Evolutionary conservation across 2,329 filamentous ascomycete genomes (phyloP).

Genomic region (Cladobotryum protrusum): DNA sequence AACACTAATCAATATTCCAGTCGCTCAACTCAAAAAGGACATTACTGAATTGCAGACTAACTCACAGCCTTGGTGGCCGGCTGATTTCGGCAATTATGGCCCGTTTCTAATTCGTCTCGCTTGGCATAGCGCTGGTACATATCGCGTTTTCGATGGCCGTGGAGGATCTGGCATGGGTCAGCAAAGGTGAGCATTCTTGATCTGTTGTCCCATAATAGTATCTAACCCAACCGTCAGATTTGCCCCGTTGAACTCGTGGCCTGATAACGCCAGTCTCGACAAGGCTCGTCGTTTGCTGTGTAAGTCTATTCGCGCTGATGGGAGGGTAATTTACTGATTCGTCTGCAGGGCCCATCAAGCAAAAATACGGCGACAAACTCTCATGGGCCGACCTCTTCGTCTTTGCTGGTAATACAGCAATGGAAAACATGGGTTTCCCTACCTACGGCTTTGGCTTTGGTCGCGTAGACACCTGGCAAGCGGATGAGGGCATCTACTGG

Average conservation of each 20-base stretch:
- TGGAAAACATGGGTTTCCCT: slow-evolving; percentile 69
- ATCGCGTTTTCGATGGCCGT: slow-evolving; percentile 66
- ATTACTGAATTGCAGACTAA: slow-evolving; percentile 63
- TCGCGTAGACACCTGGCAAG: slow-evolving; percentile 65
- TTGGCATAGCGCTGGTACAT: slow-evolving; percentile 74
- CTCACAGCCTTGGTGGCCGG: slow-evolving; percentile 74
- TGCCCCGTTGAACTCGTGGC: slow-evolving; percentile 72
- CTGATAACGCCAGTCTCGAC: slow-evolving; percentile 70
- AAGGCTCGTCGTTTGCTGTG: slow-evolving; percentile 72
- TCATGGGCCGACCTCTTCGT: slow-evolving; percentile 70
- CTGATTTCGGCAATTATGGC: slow-evolving; percentile 74
- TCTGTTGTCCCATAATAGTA: slow-evolving; percentile 54
- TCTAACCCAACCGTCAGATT: slow-evolving; percentile 38
- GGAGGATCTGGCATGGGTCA: slow-evolving; percentile 58
- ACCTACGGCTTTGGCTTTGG: slow-evolving; percentile 68
- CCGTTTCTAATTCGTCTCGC: slow-evolving; percentile 73
- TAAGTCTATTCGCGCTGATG: slow-evolving; percentile 6
- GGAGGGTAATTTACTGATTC: neutral
- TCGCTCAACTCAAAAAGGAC: slow-evolving; percentile 63
- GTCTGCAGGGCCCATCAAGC: slow-evolving; percentile 58
- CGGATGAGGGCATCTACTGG: slow-evolving; percentile 72
- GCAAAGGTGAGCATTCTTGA: neutral
- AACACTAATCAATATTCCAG: neutral
- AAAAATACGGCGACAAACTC: slow-evolving; percentile 76
- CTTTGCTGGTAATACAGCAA: slow-evolving; percentile 66